phyloP scores from a whole-genome alignment of 2,329 filamentous ascomycete species.

The Tricladium varicosporioides region DNA sequence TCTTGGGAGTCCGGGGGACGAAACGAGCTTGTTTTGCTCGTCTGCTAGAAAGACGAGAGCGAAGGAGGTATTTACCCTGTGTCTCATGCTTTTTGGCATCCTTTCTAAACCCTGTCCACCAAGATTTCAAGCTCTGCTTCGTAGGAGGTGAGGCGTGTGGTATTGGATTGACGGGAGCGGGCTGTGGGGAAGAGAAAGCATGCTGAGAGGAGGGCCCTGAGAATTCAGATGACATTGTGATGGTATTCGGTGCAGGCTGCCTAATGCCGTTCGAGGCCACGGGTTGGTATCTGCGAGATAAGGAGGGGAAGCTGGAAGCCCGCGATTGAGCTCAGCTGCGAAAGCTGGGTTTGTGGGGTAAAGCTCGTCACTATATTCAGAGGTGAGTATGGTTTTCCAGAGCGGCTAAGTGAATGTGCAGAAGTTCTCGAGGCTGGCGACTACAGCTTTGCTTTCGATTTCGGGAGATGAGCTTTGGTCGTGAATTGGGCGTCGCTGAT shows the following conservation, averaged over 20 bases:
- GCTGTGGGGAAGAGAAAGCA: slow-evolving; percentile 29
- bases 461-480: not conserved
- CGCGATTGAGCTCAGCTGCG: slow-evolving; percentile 12
- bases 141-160: slow-evolving; percentile 65
- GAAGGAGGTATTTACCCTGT: slow-evolving; percentile 44
- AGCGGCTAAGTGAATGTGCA: not conserved
- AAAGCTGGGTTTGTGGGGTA: slow-evolving; percentile 9
- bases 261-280: slow-evolving; percentile 15
- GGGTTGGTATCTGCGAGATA: slow-evolving; percentile 9
- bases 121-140: slow-evolving; percentile 86
- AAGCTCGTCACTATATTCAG: not conserved
- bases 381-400: not conserved
- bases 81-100: slow-evolving; percentile 55
- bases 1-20: slow-evolving; percentile 2
- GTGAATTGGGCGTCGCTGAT: slow-evolving; percentile 8
- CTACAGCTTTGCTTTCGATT: not conserved
- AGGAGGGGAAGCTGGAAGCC: slow-evolving; percentile 15
- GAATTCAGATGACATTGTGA: slow-evolving; percentile 28
- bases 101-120: slow-evolving; percentile 96
- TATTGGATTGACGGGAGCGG: slow-evolving; percentile 23
- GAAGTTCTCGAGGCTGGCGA: not conserved
- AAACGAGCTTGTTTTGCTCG: not conserved
- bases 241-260: slow-evolving; percentile 15
- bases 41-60: not conserved
- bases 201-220: slow-evolving; percentile 28